Conservation (phyloP, 345 rosid species). For the Erucastrum elatum region DNA sequence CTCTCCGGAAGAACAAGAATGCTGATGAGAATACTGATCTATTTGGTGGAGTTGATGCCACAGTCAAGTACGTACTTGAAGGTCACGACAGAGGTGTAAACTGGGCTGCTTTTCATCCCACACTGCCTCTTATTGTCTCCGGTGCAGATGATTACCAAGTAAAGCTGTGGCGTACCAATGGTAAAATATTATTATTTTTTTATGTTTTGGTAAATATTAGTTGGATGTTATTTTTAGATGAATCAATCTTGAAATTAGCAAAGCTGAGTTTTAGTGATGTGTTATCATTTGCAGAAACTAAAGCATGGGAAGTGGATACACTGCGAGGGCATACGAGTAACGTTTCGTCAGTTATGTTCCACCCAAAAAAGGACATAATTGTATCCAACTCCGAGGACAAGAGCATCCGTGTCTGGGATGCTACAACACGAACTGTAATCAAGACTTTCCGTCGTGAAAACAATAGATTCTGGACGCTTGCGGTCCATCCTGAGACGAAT, state of each 20-base stretch:
- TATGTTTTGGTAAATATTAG: too few relatives aligned
- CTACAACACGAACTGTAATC: slow-evolving; percentile 81
- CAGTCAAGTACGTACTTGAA: slow-evolving; percentile 93
- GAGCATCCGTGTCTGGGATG: slow-evolving; percentile 97
- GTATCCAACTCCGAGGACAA: slow-evolving; percentile 98
- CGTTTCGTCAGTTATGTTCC: slow-evolving; percentile 96
- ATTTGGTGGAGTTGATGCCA: slow-evolving; percentile 59
- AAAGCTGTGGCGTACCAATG: slow-evolving; percentile 97
- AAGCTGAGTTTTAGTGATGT: too few relatives aligned
- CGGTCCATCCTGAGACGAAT: slow-evolving; percentile 94
- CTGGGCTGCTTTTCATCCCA: slow-evolving; percentile 99
- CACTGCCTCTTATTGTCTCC: slow-evolving; percentile 89
- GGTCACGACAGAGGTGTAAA: slow-evolving; percentile 99
- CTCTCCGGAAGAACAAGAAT: slow-evolving; percentile 71
- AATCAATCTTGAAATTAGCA: too few relatives aligned
- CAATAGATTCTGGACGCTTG: slow-evolving; percentile 92
- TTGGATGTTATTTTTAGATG: too few relatives aligned
- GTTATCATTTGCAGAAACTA: slow-evolving; percentile 55
- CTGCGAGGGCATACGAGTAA: slow-evolving; percentile 95
- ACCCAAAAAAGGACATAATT: slow-evolving; percentile 89
- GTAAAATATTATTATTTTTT: slow-evolving; percentile 30
- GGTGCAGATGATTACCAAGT: slow-evolving; percentile 99
- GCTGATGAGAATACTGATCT: slow-evolving; percentile 92
- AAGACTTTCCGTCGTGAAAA: slow-evolving; percentile 97
- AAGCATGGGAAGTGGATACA: slow-evolving; percentile 99